phyloP scores from a whole-genome alignment of 83 land plant species.

The Diphasiastrum complanatum region DNA sequence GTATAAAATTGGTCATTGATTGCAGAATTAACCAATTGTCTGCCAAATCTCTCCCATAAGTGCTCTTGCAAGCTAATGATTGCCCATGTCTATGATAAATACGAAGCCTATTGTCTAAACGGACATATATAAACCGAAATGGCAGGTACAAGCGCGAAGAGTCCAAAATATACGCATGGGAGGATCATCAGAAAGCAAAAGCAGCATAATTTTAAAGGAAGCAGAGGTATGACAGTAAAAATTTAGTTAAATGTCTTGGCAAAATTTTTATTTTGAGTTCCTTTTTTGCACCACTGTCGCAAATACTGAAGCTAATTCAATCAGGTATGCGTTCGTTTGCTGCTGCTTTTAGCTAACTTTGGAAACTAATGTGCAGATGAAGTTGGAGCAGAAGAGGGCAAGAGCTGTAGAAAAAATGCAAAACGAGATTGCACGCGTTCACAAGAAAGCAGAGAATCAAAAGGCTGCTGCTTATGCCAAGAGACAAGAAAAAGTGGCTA shows the following conservation, averaged over 20 bases:
- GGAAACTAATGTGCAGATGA: slow-evolving; percentile 44
- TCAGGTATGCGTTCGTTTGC: background rate
- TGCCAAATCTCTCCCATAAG: too few species aligned
- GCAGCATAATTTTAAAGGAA: slow-evolving; percentile 51
- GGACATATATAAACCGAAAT: background rate
- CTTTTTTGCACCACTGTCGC: too few species aligned
- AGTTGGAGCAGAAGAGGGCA: slow-evolving; percentile 51
- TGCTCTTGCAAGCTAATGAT: too few species aligned
- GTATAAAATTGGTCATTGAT: too few species aligned
- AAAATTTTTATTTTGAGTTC: background rate
- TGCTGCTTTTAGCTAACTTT: background rate
- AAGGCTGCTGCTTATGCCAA: too few species aligned
- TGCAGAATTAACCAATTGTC: too few species aligned
- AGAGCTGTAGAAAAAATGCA: slow-evolving; percentile 59
- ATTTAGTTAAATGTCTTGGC: background rate
- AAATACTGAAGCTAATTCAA: background rate
- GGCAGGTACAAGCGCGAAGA: slow-evolving; percentile 59
- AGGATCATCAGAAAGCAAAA: slow-evolving; percentile 69
- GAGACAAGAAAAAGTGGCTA: too few species aligned
- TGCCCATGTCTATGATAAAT: too few species aligned
- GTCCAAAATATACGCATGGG: slow-evolving; percentile 74
- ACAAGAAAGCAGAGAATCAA: slow-evolving; percentile 54
- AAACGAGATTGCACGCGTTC: slow-evolving; percentile 41
- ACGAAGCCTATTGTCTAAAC: too few species aligned
- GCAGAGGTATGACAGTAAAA: slow-evolving; percentile 45